Percentiles rank a stretch among this genome's conserved stretches.
Conservation (phyloP, 2,329 filamentous ascomycete genomes). For the Clonostachys solani region DNA sequence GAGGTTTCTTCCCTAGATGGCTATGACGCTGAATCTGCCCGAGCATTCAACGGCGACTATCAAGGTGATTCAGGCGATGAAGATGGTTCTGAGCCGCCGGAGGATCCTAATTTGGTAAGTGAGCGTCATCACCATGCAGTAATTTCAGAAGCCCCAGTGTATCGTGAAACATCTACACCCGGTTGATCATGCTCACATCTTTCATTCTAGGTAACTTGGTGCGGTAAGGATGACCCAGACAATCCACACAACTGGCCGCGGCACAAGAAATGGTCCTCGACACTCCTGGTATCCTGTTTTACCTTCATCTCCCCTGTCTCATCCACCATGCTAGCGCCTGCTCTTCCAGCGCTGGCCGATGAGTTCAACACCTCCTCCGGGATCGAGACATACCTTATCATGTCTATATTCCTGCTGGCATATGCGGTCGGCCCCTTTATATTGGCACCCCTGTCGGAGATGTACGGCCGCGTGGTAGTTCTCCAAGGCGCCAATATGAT, state of each 20-base stretch:
- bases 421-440: constrained; percentile 48
- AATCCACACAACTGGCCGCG: constrained; percentile 42
- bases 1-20: too few species aligned
- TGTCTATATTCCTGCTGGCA: constrained; percentile 57
- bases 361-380: constrained; percentile 37
- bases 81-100: background rate
- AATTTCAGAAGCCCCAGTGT: too few species aligned
- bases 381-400: constrained; percentile 42
- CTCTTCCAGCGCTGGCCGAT: constrained; percentile 32
- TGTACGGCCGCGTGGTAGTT: constrained; percentile 40
- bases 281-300: constrained; percentile 27
- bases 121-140: background rate
- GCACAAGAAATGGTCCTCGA: constrained; percentile 24
- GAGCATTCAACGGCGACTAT: background rate
- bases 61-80: too few species aligned
- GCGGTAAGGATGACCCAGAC: constrained; percentile 32
- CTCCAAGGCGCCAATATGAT: constrained; percentile 40
- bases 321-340: constrained; percentile 43
- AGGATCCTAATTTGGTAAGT: constrained; percentile 15
- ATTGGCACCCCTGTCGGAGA: constrained; percentile 46
- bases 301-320: constrained; percentile 54
- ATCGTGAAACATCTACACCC: background rate
- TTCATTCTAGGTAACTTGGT: constrained; percentile 30
- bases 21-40: constrained; percentile 4
- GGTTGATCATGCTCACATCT: background rate